These are phyloP conservation scores for Fraxinus greggii DNA, from an alignment of 305 asterid species.

Conservation along the genomic window DNA sequence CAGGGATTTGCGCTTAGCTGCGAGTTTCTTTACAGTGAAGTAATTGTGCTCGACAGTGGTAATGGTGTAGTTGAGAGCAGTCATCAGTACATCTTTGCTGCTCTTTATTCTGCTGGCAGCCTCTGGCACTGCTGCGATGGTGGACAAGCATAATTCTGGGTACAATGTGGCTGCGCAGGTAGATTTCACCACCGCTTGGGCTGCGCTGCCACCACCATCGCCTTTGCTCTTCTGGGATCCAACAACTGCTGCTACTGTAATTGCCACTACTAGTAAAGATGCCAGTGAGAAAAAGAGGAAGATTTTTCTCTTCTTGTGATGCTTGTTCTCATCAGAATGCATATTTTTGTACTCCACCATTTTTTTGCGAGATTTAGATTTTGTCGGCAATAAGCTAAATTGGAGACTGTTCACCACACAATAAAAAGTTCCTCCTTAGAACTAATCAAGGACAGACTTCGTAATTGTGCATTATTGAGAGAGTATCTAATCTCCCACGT, in stretches of 20 bases:
- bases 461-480: too few relatives aligned
- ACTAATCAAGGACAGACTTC: too few relatives aligned
- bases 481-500: not conserved
- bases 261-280: constrained; percentile 31
- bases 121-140: constrained; percentile 27
- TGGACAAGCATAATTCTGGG: constrained; percentile 57
- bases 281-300: constrained; percentile 25
- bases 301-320: constrained; percentile 11
- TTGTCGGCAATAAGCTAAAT: not conserved
- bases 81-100: constrained; percentile 43
- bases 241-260: constrained; percentile 22
- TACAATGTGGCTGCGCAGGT: constrained; percentile 54
- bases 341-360: not conserved
- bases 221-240: constrained; percentile 17
- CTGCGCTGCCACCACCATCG: not conserved
- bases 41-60: constrained; percentile 38
- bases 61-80: constrained; percentile 55
- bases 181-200: constrained; percentile 28
- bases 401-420: not conserved
- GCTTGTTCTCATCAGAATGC: not conserved
- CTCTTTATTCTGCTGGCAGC: constrained; percentile 24
- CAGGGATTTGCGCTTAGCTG: constrained; percentile 20
- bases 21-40: constrained; percentile 39
- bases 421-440: not conserved
- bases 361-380: not conserved